These are phyloP conservation scores for Penicillium expansum DNA, from an alignment of 2,329 filamentous ascomycete genomes.

Conservation along the genomic window DNA sequence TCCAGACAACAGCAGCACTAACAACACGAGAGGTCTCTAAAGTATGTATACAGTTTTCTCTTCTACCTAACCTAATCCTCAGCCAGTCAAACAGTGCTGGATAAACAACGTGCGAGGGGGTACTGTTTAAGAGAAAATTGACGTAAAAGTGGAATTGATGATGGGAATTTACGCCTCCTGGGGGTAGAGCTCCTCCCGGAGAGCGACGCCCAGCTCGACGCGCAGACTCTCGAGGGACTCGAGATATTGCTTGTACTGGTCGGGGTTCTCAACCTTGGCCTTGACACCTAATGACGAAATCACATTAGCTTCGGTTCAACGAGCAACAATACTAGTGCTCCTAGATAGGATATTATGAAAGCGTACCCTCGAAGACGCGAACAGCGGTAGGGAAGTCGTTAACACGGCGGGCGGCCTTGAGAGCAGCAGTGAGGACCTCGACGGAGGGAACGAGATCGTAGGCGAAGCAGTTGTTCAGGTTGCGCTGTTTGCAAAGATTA, in stretches of 20 bases:
- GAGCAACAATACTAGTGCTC: background rate
- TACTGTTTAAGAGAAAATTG: conserved; percentile 23
- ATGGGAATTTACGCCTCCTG: conserved; percentile 43
- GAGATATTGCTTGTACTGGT: conserved; percentile 94
- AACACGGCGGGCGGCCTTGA: conserved; percentile 90
- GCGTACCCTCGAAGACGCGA: conserved; percentile 92
- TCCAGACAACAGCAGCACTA: conserved; percentile 30
- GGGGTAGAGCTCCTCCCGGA: conserved; percentile 93
- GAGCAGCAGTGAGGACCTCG: conserved; percentile 82
- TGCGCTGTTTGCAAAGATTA: conserved; percentile 57
- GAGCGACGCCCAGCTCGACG: conserved; percentile 85
- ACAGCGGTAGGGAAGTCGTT: conserved; percentile 99
- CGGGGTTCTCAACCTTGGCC: conserved; percentile 98
- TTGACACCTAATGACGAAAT: conserved; percentile 70
- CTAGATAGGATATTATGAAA: conserved; percentile 26
- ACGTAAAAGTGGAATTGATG: conserved; percentile 21
- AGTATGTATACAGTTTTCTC: conserved; percentile 42
- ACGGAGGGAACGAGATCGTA: conserved; percentile 98
- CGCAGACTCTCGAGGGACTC: conserved; percentile 87
- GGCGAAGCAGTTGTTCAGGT: conserved; percentile 99
- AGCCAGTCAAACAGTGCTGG: conserved; percentile 18
- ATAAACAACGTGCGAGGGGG: conserved; percentile 14
- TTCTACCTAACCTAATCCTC: conserved; percentile 26
- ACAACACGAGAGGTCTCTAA: conserved; percentile 33
- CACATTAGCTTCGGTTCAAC: conserved; percentile 3